Percentiles rank a stretch among this genome's conserved stretches.
These are phyloP conservation scores for Hippophae gyantsensis DNA, from an alignment of 306 rosid genomes.

Conservation along the genomic window DNA sequence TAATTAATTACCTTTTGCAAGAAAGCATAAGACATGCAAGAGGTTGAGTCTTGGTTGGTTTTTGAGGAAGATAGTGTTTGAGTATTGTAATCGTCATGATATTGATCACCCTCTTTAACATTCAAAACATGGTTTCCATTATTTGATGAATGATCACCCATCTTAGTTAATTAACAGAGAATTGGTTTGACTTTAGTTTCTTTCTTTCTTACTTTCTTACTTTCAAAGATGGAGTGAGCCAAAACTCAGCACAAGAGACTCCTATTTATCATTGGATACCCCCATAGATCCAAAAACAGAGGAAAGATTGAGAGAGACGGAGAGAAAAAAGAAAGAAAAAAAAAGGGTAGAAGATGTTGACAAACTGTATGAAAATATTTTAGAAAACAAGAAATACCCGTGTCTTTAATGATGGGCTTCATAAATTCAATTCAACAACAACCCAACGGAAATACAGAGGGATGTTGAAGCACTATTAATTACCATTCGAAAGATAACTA, in stretches of 20 bases:
- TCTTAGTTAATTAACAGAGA: neutral
- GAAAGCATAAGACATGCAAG: conserved; percentile 32
- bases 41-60: conserved; percentile 7
- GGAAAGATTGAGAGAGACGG: neutral
- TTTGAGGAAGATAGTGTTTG: conserved; percentile 4
- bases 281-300: conserved; percentile 1
- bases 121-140: conserved; percentile 34
- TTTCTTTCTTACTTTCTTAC: neutral
- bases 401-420: neutral
- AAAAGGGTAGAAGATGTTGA: too few relatives aligned
- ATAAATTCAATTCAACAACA: neutral
- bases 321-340: too few relatives aligned
- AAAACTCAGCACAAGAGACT: conserved; percentile 6
- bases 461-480: too few relatives aligned
- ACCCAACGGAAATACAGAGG: neutral
- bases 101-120: conserved; percentile 23
- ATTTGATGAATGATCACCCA: conserved; percentile 40
- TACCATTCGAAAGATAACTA: too few relatives aligned
- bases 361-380: neutral
- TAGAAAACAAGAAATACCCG: too few relatives aligned
- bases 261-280: conserved; percentile 34
- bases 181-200: neutral
- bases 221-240: neutral
- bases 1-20: conserved; percentile 51
- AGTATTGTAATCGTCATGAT: neutral